A percentile compares a stretch with the other conserved stretches of the same genome.
Conservation (phyloP, 2,329 filamentous ascomycete genomes). For the Hypoxylon sp. region DNA sequence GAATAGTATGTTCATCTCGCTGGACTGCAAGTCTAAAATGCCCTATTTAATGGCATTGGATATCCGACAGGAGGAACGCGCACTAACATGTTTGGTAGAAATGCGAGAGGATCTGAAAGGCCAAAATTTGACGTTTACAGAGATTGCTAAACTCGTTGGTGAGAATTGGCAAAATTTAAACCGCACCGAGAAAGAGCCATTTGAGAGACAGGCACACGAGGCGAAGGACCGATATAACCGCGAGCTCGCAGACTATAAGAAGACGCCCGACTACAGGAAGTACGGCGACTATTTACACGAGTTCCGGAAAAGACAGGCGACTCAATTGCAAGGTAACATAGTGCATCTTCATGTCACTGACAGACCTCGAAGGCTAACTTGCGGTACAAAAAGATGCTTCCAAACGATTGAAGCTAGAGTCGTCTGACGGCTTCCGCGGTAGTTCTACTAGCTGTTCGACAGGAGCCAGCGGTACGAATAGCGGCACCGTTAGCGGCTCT, state of each 20-base stretch:
- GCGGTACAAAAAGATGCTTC: slow-evolving; percentile 56
- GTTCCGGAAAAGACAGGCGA: slow-evolving; percentile 76
- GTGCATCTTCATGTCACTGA: neutral
- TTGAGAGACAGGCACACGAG: slow-evolving; percentile 73
- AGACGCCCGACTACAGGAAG: slow-evolving; percentile 72
- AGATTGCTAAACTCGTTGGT: slow-evolving; percentile 83
- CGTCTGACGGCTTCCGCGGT: slow-evolving; percentile 46
- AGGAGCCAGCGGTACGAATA: slow-evolving; percentile 49
- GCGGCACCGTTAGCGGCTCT: slow-evolving; percentile 55
- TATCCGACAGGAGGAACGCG: neutral
- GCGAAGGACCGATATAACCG: slow-evolving; percentile 80
- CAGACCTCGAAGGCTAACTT: slow-evolving; percentile 25
- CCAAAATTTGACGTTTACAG: slow-evolving; percentile 79
- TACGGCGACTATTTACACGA: slow-evolving; percentile 78
- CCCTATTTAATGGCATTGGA: neutral
- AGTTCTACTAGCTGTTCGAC: slow-evolving; percentile 54
- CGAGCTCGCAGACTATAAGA: slow-evolving; percentile 79
- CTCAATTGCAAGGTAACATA: slow-evolving; percentile 61
- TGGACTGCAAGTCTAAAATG: neutral
- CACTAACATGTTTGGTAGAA: slow-evolving; percentile 54
- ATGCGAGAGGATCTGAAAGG: slow-evolving; percentile 81
- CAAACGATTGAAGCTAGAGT: slow-evolving; percentile 59
- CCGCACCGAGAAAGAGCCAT: slow-evolving; percentile 72
- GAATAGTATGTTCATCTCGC: slow-evolving; percentile 67
- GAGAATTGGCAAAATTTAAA: slow-evolving; percentile 81